A percentile compares a stretch with the other conserved stretches of the same genome.
Conservation (phyloP, 108 stramenopile species). For the Discostella stelligeroides region DNA sequence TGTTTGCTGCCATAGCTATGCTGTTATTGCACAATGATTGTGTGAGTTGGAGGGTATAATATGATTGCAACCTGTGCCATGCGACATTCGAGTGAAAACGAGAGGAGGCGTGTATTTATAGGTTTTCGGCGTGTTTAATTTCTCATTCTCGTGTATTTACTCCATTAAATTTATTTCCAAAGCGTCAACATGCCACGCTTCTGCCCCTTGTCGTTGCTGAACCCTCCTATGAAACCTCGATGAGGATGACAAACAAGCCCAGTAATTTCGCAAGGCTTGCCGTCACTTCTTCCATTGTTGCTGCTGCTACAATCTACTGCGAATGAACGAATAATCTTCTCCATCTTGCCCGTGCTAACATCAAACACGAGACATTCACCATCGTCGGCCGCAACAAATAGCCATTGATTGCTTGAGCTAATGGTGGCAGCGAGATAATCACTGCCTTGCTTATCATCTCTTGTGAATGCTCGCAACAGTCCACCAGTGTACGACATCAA, state of each 20-base stretch:
- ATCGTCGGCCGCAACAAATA: slow-evolving; percentile 61
- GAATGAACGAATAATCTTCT: slow-evolving; percentile 67
- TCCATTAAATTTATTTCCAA: slow-evolving; percentile 65
- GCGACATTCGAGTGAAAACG: too few species aligned
- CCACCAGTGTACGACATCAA: slow-evolving; percentile 61
- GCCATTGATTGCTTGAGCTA: slow-evolving; percentile 66
- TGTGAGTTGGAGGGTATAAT: too few species aligned
- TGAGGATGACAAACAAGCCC: slow-evolving; percentile 74
- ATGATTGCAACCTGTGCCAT: too few species aligned
- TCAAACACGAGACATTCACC: slow-evolving; percentile 78
- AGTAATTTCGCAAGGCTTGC: slow-evolving; percentile 58
- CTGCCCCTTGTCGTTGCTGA: slow-evolving; percentile 78
- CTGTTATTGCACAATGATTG: too few species aligned
- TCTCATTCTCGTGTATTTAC: background rate
- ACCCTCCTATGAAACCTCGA: slow-evolving; percentile 69
- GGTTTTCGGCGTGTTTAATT: too few species aligned
- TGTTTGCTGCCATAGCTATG: too few species aligned
- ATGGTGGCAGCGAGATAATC: slow-evolving; percentile 75
- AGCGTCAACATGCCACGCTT: slow-evolving; percentile 73
- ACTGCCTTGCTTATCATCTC: slow-evolving; percentile 45
- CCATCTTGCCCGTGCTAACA: slow-evolving; percentile 51
- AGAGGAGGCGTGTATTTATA: too few species aligned
- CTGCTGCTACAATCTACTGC: slow-evolving; percentile 46
- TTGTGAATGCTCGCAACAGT: slow-evolving; percentile 53
- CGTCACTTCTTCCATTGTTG: slow-evolving; percentile 28